phyloP scores from a whole-genome alignment of 2,329 filamentous ascomycete genomes.

The Ascosphaera pollenicola region DNA sequence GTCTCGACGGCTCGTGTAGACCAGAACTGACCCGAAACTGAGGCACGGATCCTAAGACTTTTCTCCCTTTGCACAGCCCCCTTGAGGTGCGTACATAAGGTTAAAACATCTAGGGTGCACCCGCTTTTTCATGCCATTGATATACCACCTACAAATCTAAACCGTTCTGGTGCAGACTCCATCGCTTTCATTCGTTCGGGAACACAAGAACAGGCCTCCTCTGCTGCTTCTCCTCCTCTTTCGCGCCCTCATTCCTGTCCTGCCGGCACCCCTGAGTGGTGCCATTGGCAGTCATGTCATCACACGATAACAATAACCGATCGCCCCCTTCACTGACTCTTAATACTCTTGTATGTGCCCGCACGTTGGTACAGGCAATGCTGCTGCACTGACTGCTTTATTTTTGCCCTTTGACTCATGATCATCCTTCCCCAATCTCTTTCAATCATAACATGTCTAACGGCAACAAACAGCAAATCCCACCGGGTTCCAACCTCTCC shows the following conservation, averaged over 20 bases:
- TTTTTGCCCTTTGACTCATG: background rate
- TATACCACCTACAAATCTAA: background rate
- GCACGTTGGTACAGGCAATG: background rate
- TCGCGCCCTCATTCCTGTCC: background rate
- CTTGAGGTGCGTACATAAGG: background rate
- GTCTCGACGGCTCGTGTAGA: background rate
- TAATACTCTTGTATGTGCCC: background rate
- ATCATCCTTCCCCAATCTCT: background rate
- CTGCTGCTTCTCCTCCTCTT: background rate
- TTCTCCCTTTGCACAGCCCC: background rate
- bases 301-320: background rate
- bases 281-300: background rate
- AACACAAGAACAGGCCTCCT: background rate
- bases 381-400: background rate
- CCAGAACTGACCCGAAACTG: background rate
- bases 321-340: background rate
- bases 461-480: constrained; percentile 1
- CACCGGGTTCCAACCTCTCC: constrained; percentile 1
- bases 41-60: background rate
- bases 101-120: background rate
- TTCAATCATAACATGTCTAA: background rate
- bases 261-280: background rate
- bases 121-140: background rate
- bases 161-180: background rate
- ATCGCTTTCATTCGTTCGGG: background rate